Base-by-base conservation (phyloP, 352 stramenopile genomes). In the Phytophthora rubi region DNA sequence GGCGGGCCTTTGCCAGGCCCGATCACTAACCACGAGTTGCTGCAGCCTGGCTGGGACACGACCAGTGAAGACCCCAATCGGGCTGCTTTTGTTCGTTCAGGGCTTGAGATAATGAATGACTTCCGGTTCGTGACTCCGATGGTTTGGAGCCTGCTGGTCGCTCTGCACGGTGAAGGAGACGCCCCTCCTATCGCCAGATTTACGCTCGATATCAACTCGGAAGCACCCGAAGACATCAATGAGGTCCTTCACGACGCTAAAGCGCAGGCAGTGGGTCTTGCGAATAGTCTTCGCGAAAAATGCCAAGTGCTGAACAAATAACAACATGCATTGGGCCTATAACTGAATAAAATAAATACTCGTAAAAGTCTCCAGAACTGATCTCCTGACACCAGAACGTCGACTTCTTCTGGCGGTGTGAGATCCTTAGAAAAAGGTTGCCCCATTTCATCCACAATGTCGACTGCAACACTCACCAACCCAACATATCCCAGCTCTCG, bases 81-180 rank as follows among this genome's bases (percentile, higher is more conserved):
- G 0, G 58, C 75, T 12, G 82, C 87, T n/a, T 71, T 72, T 26
- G 70, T 83, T 6, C 81, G 79, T 12, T 30, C 73, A 12, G 78
- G 63, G 0, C 75, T 94, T 0, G 62, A 76, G 62, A 56, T 88
- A 45, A 73, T 65, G 13, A 86, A 80, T 53, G 72, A 94, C 71
- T 94, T 86, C 44, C 84, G 84, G 7, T 83, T 83, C 54, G 85
- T 94, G n/a, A 76, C 85, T 2, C 84, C 86, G n/a, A 88, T 93
- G 74, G 79, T 94, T 33, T 94, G 83, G 83, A 85, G 81, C 53
- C 62, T 94, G 18, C 71, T 94, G 15, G 57, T 69, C 21, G 83
- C 88, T 64, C 73, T 94, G 15, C 82, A 94, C 42, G 85, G 86
- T n/a, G 62, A 53, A 21, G 77, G 68, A 55, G 69, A 80, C 10